Percentiles rank a stretch among this genome's conserved stretches.
Conservation (phyloP, 1,139 yeast species). For the Kodamaea sp. region DNA sequence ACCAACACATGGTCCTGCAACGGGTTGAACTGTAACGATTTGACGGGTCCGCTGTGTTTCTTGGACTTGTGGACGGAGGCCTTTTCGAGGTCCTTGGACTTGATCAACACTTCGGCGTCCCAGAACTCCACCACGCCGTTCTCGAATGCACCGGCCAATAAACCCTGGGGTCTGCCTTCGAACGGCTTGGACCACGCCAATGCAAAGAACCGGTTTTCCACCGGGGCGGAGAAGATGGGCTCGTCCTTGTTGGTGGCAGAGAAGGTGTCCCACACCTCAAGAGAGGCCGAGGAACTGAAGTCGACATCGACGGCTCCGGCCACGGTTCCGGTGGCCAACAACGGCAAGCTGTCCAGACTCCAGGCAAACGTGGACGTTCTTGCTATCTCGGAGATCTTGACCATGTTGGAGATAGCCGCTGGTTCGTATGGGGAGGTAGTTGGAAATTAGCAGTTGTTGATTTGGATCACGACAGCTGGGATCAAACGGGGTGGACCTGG, state of each 20-base stretch:
- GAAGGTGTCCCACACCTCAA: constrained; percentile 80
- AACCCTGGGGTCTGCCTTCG: constrained; percentile 53
- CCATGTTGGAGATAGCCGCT: no score
- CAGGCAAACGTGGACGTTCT: constrained; percentile 94
- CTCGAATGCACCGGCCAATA: constrained; percentile 89
- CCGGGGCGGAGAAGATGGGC: constrained; percentile 54
- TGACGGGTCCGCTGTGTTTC: constrained; percentile 72
- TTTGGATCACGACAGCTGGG: no score
- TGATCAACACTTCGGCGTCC: constrained; percentile 53
- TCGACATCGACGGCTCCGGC: constrained; percentile 93
- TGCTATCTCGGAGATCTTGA: constrained; percentile 78
- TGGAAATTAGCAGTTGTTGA: no score
- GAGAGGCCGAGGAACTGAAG: constrained; percentile 72
- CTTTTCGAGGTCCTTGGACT: constrained; percentile 37
- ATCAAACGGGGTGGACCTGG: no score
- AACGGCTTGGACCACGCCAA: constrained; percentile 81
- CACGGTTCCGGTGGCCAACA: constrained; percentile 85
- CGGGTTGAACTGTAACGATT: constrained; percentile 76
- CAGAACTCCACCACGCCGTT: constrained; percentile 79
- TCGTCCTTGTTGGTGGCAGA: constrained; percentile 38
- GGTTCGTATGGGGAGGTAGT: no score
- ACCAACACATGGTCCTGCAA: constrained; percentile 72
- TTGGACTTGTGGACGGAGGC: constrained; percentile 51
- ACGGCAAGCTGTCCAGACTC: constrained; percentile 77
- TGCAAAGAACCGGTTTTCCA: constrained; percentile 70